These are phyloP conservation scores for Lunasporangiospora selenospora DNA, from an alignment of 192 early-diverging fungal species.

Conservation along the genomic window DNA sequence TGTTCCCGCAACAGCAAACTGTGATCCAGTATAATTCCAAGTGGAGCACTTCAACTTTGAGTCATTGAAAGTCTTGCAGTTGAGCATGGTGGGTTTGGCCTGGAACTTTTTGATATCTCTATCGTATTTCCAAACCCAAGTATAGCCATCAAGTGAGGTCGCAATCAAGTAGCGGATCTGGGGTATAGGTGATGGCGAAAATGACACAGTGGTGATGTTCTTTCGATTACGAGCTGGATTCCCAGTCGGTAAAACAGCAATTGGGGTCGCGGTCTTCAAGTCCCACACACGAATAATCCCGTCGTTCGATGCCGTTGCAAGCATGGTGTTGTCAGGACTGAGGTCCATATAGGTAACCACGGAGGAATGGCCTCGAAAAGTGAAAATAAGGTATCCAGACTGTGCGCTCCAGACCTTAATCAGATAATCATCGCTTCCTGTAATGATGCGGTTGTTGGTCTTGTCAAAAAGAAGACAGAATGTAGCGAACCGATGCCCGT, in stretches of 20 bases:
- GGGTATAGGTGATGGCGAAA: constrained; percentile 77
- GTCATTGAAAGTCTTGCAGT: constrained; percentile 50
- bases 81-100: constrained; percentile 58
- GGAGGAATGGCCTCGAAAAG: constrained; percentile 80
- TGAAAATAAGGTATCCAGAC: constrained; percentile 79
- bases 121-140: constrained; percentile 78
- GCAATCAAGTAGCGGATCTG: constrained; percentile 74
- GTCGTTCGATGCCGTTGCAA: constrained; percentile 80
- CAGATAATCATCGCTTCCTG: constrained; percentile 88
- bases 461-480: constrained; percentile 82
- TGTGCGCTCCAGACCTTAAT: constrained; percentile 87
- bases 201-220: constrained; percentile 57
- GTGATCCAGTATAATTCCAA: constrained; percentile 81
- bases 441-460: constrained; percentile 74
- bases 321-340: constrained; percentile 77
- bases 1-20: constrained; percentile 79
- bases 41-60: constrained; percentile 58
- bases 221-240: constrained; percentile 23
- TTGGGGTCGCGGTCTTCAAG: constrained; percentile 70
- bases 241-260: constrained; percentile 65
- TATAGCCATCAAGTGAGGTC: constrained; percentile 73
- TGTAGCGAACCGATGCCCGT: constrained; percentile 78
- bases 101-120: constrained; percentile 61
- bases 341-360: constrained; percentile 82
- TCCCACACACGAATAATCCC: constrained; percentile 82